phyloP scores from a whole-genome alignment of 148 eudicot genomes.

The Rhododendron ferrugineum region DNA sequence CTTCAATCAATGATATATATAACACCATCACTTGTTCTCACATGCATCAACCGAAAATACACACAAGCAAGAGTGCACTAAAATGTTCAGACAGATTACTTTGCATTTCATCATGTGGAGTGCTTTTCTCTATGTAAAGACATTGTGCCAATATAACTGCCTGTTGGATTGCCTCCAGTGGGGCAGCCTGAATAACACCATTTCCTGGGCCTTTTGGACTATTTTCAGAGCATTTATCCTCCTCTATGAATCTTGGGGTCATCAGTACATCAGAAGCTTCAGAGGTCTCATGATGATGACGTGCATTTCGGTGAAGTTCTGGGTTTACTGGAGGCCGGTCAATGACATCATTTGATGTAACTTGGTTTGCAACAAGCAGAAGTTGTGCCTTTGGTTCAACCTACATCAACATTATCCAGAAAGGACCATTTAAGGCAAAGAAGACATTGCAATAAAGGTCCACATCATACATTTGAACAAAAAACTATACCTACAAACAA shows the following conservation, averaged over 20 bases:
- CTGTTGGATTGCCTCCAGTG: slow-evolving; percentile 63
- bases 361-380: slow-evolving; percentile 53
- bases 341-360: slow-evolving; percentile 17
- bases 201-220: slow-evolving; percentile 24
- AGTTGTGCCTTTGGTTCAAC: slow-evolving; percentile 85
- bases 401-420: slow-evolving; percentile 32
- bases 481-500: neutral
- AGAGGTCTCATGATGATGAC: slow-evolving; percentile 26
- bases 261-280: slow-evolving; percentile 71
- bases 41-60: neutral
- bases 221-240: slow-evolving; percentile 22
- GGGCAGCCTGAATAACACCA: slow-evolving; percentile 19
- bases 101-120: slow-evolving; percentile 74
- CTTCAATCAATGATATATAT: neutral
- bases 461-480: neutral
- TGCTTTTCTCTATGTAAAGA: slow-evolving; percentile 63
- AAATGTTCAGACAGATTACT: slow-evolving; percentile 36
- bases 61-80: slow-evolving; percentile 2
- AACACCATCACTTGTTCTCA: neutral
- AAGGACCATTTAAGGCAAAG: slow-evolving; percentile 12
- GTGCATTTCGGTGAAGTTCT: slow-evolving; percentile 25
- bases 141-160: slow-evolving; percentile 73
- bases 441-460: neutral
- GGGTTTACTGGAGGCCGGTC: slow-evolving; percentile 11
- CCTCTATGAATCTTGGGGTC: slow-evolving; percentile 60